Evolutionary conservation across 2,329 filamentous ascomycete genomes (phyloP).

Genomic region (Trichoderma aggressivum): DNA sequence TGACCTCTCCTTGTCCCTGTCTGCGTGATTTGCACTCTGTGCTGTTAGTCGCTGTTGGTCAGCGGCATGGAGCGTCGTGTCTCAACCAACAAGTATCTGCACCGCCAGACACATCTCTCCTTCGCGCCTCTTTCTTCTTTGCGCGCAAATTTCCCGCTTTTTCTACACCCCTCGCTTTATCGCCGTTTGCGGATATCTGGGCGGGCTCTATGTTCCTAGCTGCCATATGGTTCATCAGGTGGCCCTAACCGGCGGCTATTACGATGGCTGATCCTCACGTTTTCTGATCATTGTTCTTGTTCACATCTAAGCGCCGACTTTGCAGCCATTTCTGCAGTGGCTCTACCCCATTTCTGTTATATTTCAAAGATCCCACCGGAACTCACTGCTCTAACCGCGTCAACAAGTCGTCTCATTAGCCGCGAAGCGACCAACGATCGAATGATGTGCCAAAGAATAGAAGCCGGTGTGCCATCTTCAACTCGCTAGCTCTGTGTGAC

Average conservation of each 20-base stretch:
- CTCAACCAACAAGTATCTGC: not conserved
- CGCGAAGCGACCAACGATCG: conserved; percentile 13
- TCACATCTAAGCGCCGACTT: conserved; percentile 29
- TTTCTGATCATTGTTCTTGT: conserved; percentile 11
- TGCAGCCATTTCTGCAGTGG: not conserved
- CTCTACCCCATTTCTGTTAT: conserved; percentile 2
- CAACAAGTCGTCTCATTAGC: conserved; percentile 19
- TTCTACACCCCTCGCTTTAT: not conserved
- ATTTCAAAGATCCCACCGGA: conserved; percentile 8
- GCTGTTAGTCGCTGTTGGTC: not conserved
- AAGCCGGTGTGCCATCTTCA: not conserved
- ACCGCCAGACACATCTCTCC: not conserved
- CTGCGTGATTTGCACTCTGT: not conserved
- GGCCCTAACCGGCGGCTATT: conserved; percentile 3
- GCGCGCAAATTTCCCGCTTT: not conserved
- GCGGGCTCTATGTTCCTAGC: not conserved
- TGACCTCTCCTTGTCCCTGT: not conserved
- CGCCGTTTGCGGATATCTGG: not conserved
- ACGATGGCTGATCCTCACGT: not conserved
- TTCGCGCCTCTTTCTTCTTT: not conserved
- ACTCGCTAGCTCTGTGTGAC: not conserved
- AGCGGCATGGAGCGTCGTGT: not conserved
- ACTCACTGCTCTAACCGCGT: conserved; percentile 20
- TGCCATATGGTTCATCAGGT: not conserved
- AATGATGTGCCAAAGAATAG: not conserved